Percentiles rank a stretch among this genome's conserved stretches.
Evolutionary conservation across 2,329 filamentous ascomycete genomes (phyloP).

Genomic region (Chaetomiaceae sp.): DNA sequence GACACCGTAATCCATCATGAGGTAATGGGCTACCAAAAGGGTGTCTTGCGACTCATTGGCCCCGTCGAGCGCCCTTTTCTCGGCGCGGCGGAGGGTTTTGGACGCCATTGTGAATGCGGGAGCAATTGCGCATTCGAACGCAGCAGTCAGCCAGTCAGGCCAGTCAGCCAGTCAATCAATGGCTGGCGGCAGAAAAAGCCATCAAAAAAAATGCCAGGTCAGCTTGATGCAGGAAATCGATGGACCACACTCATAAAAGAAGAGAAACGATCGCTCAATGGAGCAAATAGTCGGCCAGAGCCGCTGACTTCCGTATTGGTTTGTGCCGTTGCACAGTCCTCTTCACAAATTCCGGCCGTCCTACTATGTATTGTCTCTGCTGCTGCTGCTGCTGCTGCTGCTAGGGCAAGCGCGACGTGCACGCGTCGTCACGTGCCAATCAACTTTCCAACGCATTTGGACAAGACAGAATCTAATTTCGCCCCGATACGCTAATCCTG

Average conservation of each 20-base stretch:
- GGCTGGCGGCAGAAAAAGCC: conserved; percentile 5
- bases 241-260: no score
- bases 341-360: neutral
- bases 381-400: neutral
- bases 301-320: neutral
- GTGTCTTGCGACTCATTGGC: conserved; percentile 42
- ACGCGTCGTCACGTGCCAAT: conserved; percentile 18
- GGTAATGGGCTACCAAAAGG: conserved; percentile 38
- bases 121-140: neutral
- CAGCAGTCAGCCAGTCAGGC: neutral
- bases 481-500: no score
- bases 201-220: neutral
- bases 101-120: conserved; percentile 10
- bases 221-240: neutral
- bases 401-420: conserved; percentile 5
- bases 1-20: conserved; percentile 38
- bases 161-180: neutral
- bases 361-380: no score
- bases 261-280: no score
- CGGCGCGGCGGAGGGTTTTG: conserved; percentile 29
- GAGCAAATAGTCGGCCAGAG: no score
- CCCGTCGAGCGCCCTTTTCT: conserved; percentile 29
- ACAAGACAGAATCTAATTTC: neutral
- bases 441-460: neutral
- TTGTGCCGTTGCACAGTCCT: neutral